Percentiles rank a stretch among this genome's conserved stretches.
Conservation (phyloP, 2,329 filamentous ascomycete species). For the Colletotrichum eleusines region DNA sequence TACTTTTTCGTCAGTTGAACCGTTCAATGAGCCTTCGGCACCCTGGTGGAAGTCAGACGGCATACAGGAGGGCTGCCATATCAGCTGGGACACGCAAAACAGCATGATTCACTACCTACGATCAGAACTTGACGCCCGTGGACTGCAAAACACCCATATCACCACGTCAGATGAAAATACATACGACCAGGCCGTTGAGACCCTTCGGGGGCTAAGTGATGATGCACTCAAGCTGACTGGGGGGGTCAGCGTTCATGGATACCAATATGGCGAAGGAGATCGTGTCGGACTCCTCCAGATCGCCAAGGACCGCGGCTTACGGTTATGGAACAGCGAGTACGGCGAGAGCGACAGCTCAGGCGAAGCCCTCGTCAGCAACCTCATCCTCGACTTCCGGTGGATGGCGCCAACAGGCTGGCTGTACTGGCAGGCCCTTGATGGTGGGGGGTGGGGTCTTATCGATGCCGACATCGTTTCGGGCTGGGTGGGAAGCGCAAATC, state of each 20-base stretch:
- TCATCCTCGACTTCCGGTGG: conserved; percentile 56
- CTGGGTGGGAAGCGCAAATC: conserved; percentile 47
- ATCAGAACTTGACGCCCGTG: conserved; percentile 51
- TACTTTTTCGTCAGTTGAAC: conserved; percentile 54
- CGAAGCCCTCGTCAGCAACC: conserved; percentile 49
- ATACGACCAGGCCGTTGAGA: conserved; percentile 54
- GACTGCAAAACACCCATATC: conserved; percentile 49
- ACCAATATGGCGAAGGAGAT: conserved; percentile 51
- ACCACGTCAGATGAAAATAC: conserved; percentile 56
- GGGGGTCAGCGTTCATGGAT: conserved; percentile 59
- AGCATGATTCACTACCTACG: conserved; percentile 50
- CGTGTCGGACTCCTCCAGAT: conserved; percentile 50
- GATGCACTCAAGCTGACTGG: conserved; percentile 47
- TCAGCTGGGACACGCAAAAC: conserved; percentile 52
- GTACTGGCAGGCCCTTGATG: conserved; percentile 58
- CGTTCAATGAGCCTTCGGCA: conserved; percentile 58
- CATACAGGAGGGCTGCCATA: conserved; percentile 62
- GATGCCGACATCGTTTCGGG: conserved; percentile 53
- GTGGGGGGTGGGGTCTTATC: conserved; percentile 56
- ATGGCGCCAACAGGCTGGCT: conserved; percentile 57
- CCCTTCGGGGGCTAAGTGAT: conserved; percentile 49
- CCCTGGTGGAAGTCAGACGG: conserved; percentile 56
- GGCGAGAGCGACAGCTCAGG: conserved; percentile 56
- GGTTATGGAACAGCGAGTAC: conserved; percentile 59
- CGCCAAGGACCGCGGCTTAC: conserved; percentile 46